A percentile compares a stretch with the other conserved stretches of the same genome.
Conservation (phyloP, 768 basidiomycete species). For the Mycena albidolilacea region DNA sequence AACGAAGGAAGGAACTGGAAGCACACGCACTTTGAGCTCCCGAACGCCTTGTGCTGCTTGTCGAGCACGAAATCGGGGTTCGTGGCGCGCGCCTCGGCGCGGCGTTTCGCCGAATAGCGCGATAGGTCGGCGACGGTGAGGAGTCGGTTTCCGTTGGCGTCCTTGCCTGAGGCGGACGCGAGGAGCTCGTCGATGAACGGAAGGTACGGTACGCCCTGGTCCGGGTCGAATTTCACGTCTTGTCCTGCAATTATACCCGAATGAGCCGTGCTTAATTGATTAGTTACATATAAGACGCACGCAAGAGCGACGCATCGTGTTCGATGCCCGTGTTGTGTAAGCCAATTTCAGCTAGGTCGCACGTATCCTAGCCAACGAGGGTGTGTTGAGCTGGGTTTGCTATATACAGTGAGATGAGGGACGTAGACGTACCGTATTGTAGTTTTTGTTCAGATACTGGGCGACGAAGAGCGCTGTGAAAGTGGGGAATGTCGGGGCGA, state of each 20-base stretch:
- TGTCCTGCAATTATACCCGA: conserved; percentile 57
- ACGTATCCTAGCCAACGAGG: conserved; percentile 46
- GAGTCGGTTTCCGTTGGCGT: conserved; percentile 44
- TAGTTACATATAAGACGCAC: conserved; percentile 41
- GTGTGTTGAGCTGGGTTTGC: not conserved
- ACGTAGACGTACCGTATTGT: conserved; percentile 39
- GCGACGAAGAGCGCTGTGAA: conserved; percentile 60
- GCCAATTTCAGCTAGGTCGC: conserved; percentile 62
- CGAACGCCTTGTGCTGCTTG: conserved; percentile 46
- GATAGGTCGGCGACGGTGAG: conserved; percentile 61
- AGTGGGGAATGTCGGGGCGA: conserved; percentile 60
- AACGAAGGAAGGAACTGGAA: not conserved
- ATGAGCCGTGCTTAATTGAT: not conserved
- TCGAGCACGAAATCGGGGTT: conserved; percentile 60
- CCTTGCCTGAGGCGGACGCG: conserved; percentile 58
- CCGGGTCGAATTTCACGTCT: conserved; percentile 57
- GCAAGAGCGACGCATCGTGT: conserved; percentile 55
- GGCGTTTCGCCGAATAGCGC: conserved; percentile 57
- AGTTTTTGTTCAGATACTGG: conserved; percentile 53
- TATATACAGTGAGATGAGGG: not conserved
- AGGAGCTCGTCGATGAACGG: conserved; percentile 58
- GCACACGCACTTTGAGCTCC: conserved; percentile 57
- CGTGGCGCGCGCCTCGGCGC: conserved; percentile 53
- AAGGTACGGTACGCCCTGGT: conserved; percentile 56
- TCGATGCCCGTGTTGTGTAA: conserved; percentile 63